phyloP scores from a whole-genome alignment of 75 land plant genomes.

The Pinus taeda region DNA sequence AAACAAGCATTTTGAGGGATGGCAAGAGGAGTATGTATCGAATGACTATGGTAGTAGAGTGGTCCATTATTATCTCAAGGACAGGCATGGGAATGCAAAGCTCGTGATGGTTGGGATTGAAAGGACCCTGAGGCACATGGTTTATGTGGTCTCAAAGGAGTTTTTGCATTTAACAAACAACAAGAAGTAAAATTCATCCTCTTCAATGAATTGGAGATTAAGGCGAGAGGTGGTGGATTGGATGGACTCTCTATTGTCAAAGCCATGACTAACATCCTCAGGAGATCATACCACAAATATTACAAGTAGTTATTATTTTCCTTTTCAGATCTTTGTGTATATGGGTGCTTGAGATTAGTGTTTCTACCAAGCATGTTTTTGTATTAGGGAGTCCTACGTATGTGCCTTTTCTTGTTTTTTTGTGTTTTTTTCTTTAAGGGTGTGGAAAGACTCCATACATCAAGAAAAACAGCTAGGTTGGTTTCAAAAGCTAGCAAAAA shows the following conservation, averaged over 20 bases:
- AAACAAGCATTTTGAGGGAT: constrained; percentile 16
- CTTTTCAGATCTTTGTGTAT: not conserved
- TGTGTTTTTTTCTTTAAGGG: not conserved
- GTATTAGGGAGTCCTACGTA: not conserved
- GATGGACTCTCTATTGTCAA: constrained; percentile 51
- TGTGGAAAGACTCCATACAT: not conserved
- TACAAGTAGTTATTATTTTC: constrained; percentile 1
- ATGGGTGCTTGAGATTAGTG: not conserved
- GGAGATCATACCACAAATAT: not conserved
- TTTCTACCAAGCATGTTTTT: not conserved
- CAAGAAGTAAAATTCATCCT: constrained; percentile 10
- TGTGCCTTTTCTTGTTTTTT: too few species aligned
- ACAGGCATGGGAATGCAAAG: constrained; percentile 26
- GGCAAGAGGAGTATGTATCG: constrained; percentile 71
- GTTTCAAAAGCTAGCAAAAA: not conserved
- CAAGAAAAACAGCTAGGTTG: not conserved
- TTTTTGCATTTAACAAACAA: constrained; percentile 15
- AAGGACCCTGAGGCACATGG: constrained; percentile 74
- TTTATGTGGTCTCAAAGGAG: constrained; percentile 34
- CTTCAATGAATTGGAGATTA: constrained; percentile 47
- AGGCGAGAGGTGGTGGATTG: constrained; percentile 85
- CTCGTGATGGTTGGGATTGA: constrained; percentile 85
- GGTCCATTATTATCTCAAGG: constrained; percentile 63
- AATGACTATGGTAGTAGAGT: constrained; percentile 61
- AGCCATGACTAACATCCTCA: constrained; percentile 3